These are phyloP conservation scores for Musa itinerans DNA, from an alignment of 176 grass and related monocot genomes.

Conservation along the genomic window DNA sequence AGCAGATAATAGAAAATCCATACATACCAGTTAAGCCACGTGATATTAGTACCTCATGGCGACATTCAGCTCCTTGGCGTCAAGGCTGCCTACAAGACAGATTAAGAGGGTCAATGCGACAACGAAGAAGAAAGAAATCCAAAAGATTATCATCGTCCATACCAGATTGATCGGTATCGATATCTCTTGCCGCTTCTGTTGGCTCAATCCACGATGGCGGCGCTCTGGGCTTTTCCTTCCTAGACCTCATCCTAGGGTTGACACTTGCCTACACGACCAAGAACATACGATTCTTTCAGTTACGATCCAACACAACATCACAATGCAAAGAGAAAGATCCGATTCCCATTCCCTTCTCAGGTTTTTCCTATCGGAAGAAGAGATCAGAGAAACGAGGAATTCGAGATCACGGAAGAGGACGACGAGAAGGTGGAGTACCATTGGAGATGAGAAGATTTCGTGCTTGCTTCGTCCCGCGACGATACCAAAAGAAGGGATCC, in stretches of 20 bases:
- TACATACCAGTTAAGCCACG: not conserved
- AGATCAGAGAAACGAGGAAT: too few species aligned
- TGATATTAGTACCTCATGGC: slow-evolving; percentile 55
- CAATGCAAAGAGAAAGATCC: too few species aligned
- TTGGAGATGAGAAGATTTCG: too few species aligned
- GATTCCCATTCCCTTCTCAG: too few species aligned
- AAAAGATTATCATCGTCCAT: slow-evolving; percentile 1
- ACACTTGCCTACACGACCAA: slow-evolving; percentile 17
- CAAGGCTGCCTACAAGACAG: slow-evolving; percentile 48
- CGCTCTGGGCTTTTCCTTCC: slow-evolving; percentile 48
- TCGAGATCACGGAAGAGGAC: too few species aligned
- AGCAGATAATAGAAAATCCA: not conserved
- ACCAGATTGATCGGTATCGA: slow-evolving; percentile 78
- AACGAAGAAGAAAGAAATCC: not conserved
- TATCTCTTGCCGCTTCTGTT: slow-evolving; percentile 65
- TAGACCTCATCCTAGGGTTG: slow-evolving; percentile 23
- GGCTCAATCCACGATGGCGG: slow-evolving; percentile 38
- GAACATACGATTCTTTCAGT: not conserved
- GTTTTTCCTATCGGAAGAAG: too few species aligned
- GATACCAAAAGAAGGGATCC: too few species aligned
- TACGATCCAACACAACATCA: too few species aligned
- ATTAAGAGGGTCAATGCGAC: not conserved
- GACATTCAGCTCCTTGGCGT: slow-evolving; percentile 53
- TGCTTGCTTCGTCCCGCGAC: too few species aligned
- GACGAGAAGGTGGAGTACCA: too few species aligned